These are phyloP conservation scores for Taphrina communis DNA, from an alignment of 1,139 yeast species.

Conservation along the genomic window DNA sequence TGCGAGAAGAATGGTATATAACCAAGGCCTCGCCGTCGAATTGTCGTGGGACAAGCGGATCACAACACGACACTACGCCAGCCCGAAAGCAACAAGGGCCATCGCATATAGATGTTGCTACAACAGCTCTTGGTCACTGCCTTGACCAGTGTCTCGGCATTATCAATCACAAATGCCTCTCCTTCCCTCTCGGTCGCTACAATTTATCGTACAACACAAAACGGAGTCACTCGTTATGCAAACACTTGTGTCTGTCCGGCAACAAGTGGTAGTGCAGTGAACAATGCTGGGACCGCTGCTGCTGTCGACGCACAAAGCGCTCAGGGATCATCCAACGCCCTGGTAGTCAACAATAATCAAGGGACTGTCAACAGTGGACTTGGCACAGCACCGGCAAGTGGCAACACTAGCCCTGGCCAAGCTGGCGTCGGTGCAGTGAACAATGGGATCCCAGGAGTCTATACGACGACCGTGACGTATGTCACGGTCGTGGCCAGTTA, in stretches of 20 bases:
- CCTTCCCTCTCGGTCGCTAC: not conserved
- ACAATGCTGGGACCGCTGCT: not conserved
- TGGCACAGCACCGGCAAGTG: not conserved
- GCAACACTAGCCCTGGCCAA: not conserved
- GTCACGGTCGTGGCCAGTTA: not conserved
- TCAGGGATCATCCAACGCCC: not conserved
- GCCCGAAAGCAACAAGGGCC: too few relatives aligned
- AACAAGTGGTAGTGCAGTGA: not conserved
- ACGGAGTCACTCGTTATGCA: not conserved
- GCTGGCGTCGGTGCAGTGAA: not conserved
- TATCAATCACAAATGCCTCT: too few relatives aligned
- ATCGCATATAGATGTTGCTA: too few relatives aligned
- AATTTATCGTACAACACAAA: not conserved
- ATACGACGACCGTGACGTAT: not conserved
- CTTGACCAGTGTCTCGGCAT: too few relatives aligned
- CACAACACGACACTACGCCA: too few relatives aligned
- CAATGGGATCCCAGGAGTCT: not conserved
- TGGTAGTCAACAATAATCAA: not conserved
- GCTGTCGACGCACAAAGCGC: not conserved
- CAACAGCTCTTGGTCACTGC: too few relatives aligned
- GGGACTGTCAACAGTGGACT: not conserved
- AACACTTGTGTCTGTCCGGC: not conserved
- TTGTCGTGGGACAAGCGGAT: too few relatives aligned
- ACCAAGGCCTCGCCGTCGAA: too few relatives aligned
- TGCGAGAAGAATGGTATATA: too few relatives aligned